Conservation (phyloP, 768 basidiomycete genomes). For the Mycena alexandri region DNA sequence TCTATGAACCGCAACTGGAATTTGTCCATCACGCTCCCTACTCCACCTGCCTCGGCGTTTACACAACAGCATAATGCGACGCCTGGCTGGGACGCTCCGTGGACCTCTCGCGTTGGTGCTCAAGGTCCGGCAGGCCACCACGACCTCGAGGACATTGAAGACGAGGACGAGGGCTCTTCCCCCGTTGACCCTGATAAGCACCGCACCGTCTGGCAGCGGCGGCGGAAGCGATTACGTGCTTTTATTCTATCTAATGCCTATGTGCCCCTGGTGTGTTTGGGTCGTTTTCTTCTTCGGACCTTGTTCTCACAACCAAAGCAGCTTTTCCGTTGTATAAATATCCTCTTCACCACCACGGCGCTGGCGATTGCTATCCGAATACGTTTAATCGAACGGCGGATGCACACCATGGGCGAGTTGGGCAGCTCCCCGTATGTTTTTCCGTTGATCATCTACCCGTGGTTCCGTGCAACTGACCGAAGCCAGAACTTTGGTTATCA, state of each 20-base stretch:
- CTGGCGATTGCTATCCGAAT: constrained; percentile 86
- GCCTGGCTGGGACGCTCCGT: constrained; percentile 78
- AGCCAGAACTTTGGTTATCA: constrained; percentile 81
- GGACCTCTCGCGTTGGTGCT: constrained; percentile 63
- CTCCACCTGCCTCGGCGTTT: constrained; percentile 56
- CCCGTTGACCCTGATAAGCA: constrained; percentile 45
- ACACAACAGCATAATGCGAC: constrained; percentile 69
- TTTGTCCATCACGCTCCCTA: constrained; percentile 51
- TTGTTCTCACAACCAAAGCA: constrained; percentile 47
- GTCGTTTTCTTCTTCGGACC: constrained; percentile 1
- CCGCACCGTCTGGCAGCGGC: constrained; percentile 47
- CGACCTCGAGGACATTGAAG: constrained; percentile 44
- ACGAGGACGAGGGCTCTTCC: constrained; percentile 40
- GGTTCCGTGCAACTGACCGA: constrained; percentile 17
- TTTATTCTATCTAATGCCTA: constrained; percentile 83
- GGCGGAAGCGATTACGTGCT: constrained; percentile 64
- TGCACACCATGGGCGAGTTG: constrained; percentile 73
- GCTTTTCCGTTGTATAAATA: constrained; percentile 89
- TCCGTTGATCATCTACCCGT: constrained; percentile 10
- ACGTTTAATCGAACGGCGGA: constrained; percentile 65
- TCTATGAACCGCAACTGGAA: constrained; percentile 43
- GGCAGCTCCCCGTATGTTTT: constrained; percentile 81
- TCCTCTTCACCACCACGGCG: constrained; percentile 83
- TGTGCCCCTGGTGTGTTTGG: constrained; percentile 76
- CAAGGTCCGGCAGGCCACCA: constrained; percentile 53